Conservation (phyloP, 1,139 yeast genomes). For the Saccharomyces hybrid region DNA sequence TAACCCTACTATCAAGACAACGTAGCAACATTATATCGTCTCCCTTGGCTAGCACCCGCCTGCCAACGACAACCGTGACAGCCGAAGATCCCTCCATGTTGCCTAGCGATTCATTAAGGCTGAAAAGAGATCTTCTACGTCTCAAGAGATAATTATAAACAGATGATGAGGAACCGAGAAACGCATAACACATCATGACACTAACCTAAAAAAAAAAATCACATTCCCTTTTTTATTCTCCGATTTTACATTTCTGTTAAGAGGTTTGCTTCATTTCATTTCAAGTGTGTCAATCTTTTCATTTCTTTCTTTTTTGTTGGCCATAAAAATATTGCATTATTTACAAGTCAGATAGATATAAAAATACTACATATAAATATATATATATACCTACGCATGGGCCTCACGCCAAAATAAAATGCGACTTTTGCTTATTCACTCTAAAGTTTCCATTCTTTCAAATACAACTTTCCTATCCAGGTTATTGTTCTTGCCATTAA, state of each 20-base stretch:
- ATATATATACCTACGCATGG: background rate
- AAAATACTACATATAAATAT: constrained; percentile 1
- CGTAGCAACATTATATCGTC: constrained; percentile 7
- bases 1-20: constrained; percentile 10
- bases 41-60: background rate
- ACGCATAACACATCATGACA: background rate
- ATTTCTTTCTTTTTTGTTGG: constrained; percentile 2
- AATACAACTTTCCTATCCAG: background rate
- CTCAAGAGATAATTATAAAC: background rate
- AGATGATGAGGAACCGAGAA: background rate
- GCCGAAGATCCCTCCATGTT: background rate
- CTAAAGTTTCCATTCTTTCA: background rate
- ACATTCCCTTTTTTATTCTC: background rate
- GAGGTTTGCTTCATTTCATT: background rate
- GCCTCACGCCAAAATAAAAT: background rate
- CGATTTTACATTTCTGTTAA: background rate
- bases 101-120: background rate
- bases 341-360: constrained; percentile 7
- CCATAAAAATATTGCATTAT: constrained; percentile 4
- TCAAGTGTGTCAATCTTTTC: background rate
- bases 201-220: background rate
- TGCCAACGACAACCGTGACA: background rate
- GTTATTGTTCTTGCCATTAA: background rate
- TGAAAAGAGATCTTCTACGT: background rate
- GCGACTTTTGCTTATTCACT: background rate